Base-by-base conservation (phyloP, 495 filamentous ascomycete genomes). In the Pseudoneurospora amorphoporcata region DNA sequence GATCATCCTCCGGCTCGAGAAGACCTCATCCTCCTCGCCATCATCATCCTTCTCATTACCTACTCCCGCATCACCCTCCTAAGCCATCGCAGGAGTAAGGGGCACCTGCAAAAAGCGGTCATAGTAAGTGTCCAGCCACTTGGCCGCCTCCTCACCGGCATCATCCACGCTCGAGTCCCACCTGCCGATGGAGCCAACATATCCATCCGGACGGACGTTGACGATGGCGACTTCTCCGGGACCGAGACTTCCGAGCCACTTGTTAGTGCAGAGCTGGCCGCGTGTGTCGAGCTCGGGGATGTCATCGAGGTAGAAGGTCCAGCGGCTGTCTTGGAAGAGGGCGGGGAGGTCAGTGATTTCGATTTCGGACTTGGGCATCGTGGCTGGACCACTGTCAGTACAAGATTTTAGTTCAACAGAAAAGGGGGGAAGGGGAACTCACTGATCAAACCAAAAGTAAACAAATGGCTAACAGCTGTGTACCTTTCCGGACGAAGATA, bases 241-340 rank as follows among this genome's bases (percentile, higher is more conserved):
- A 0, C 78, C 78, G 23, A 91, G 72, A 29, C 80, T 81, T n/a
- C 88, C 90, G 38, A 89, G 81, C 90, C 90, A 93, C 77, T 88
- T 90, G 65, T 83, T 81, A 19, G 86, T 88, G 73, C 88, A 89
- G 9, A 82, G 82, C 58, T 82, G 77, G 53, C 84, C 80, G 8
- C 83, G 81, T 6, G 82, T 84, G 71, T 87, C 87, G 53, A 85
- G 76, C 75, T 83, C 79, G 39, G 83, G 83, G 42, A 82, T 76
- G 77, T 90, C 81, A 73, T 92, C 91, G 0, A 90, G 81, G 77
- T 93, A 92, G 37, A 92, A 84, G 0, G 87, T 89, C 90, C 90
- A 92, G n/a, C 86, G 82, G 76, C 88, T 89, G 38, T 85, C 80
- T 72, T 87, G 84, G 61, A 92, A 76, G 14, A 87, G 72, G 0